A percentile compares a stretch with the other conserved stretches of the same genome.
phyloP scores from a whole-genome alignment of 1,284 basidiomycete species.

The Cutaneotrichosporon arboriforme region DNA sequence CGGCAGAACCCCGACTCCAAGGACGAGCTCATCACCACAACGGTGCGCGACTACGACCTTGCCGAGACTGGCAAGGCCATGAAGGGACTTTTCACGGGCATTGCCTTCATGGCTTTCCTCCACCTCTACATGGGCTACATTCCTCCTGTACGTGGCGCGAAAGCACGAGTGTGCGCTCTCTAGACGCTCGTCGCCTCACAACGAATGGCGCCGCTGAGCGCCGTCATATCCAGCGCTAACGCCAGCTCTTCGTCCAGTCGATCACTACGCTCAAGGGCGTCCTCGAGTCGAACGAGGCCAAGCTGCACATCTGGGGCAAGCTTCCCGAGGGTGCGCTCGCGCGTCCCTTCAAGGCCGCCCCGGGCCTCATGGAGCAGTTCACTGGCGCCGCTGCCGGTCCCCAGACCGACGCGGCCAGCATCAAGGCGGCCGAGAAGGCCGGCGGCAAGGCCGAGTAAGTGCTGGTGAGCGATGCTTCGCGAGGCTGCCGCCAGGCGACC shows the following conservation, averaged over 20 bases:
- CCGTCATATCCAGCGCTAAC: constrained; percentile 2
- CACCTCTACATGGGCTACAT: constrained; percentile 25
- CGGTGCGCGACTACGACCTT: constrained; percentile 23
- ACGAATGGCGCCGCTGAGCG: not conserved
- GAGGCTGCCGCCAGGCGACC: not conserved
- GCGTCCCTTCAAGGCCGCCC: constrained; percentile 22
- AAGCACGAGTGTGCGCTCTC: too few species aligned
- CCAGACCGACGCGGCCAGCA: constrained; percentile 75
- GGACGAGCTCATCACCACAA: constrained; percentile 24
- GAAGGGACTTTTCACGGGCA: constrained; percentile 21
- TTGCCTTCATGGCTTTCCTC: constrained; percentile 21
- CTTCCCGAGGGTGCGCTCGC: constrained; percentile 18
- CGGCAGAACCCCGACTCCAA: constrained; percentile 19
- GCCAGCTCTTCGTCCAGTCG: constrained; percentile 22
- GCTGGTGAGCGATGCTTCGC: not conserved
- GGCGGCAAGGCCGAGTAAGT: constrained; percentile 54
- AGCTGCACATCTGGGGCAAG: constrained; percentile 21
- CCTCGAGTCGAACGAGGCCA: constrained; percentile 22
- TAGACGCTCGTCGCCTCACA: too few species aligned
- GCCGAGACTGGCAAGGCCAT: constrained; percentile 21
- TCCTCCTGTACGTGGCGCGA: constrained; percentile 16
- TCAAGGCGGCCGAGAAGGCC: constrained; percentile 78
- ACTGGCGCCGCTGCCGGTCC: constrained; percentile 54
- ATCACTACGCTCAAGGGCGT: constrained; percentile 20
- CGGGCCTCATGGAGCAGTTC: constrained; percentile 59